Evolutionary conservation across 305 asterid species (phyloP).

Genomic region (Plantago rigida): DNA sequence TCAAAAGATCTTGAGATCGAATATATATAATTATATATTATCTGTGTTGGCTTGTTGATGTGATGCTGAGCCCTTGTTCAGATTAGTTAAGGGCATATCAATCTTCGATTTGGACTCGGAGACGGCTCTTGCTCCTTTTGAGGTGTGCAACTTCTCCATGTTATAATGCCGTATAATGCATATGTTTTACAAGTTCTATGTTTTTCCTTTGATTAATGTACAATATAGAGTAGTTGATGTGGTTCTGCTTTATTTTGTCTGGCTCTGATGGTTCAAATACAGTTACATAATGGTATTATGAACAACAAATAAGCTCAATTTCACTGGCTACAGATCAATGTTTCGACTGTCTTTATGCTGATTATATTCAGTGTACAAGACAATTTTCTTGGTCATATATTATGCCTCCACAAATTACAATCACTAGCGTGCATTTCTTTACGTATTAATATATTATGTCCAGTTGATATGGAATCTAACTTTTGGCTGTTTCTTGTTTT

Average conservation of each 20-base stretch:
- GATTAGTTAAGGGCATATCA: slow-evolving; percentile 67
- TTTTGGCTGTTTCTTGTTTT: slow-evolving; percentile 15
- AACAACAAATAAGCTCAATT: no score
- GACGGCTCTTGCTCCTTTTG: slow-evolving; percentile 60
- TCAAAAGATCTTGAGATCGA: slow-evolving; percentile 58
- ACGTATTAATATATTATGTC: no score
- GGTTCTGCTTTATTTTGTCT: no score
- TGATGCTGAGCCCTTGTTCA: slow-evolving; percentile 65
- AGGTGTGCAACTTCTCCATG: slow-evolving; percentile 42
- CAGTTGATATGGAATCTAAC: no score
- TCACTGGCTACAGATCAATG: neutral
- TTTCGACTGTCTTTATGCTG: neutral
- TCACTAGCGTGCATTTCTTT: no score
- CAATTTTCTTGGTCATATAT: no score
- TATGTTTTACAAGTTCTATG: neutral
- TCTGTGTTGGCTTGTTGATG: slow-evolving; percentile 52
- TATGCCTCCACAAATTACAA: no score
- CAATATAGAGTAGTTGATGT: no score
- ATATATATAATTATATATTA: slow-evolving; percentile 49
- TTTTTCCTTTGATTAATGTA: no score
- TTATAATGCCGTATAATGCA: slow-evolving; percentile 15
- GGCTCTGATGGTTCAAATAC: no score
- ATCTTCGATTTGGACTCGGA: slow-evolving; percentile 53
- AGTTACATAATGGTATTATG: no score
- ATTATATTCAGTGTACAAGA: no score